Evolutionary conservation across 148 eudicot species (phyloP), one percentile per base, ranked within the genome.

Genomic region (Arctostaphylos glauca): DNA sequence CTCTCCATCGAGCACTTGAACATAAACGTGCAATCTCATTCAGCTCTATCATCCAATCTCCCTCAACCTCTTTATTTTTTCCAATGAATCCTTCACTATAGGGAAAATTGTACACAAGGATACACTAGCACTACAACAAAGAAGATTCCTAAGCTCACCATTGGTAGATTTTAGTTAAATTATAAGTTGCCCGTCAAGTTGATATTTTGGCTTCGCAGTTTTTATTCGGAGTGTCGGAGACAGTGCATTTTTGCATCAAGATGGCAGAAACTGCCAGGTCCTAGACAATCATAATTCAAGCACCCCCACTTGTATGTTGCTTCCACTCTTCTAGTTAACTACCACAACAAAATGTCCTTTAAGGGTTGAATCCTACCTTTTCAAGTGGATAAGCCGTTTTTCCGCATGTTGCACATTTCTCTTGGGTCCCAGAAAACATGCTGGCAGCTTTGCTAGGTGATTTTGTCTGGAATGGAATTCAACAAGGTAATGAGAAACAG

Each of bases 361-460:
- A 12, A 21, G 38, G 43, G 15, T 53, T 21, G 23, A 48, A 21
- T 64, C 38, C 58, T 88, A 94, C 98, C 96, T 95, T 95, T 80
- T 94, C 98, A 18, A 95, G 80, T 18, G 98, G 98, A 86, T 95
- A 95, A 44, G 94, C 96, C 4, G 98, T 94, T 89, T 95, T 95
- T 53, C 92, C 92, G 47, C 98, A 95, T 73, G 98, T 92, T 68
- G 91, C 90, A 88, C 98, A 95, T 84, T 95, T 95, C 23, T 94
- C 98, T 86, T 94, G 98, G 12, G 98, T 95, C 76, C 98, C 98
- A 75, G 96, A 92, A 82, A 95, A 94, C 96, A 95, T 94, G 84
- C 93, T 74, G 10, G 98, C 92, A 56, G 95, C 94, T 91, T 90
- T 95, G 93, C 93, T 94, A 77, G 98, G 91, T 54, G 96, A 88